Evolutionary conservation across 306 rosid species (phyloP), one percentile per base, ranked within the genome.

Genomic region (Cucurbita maxima): DNA sequence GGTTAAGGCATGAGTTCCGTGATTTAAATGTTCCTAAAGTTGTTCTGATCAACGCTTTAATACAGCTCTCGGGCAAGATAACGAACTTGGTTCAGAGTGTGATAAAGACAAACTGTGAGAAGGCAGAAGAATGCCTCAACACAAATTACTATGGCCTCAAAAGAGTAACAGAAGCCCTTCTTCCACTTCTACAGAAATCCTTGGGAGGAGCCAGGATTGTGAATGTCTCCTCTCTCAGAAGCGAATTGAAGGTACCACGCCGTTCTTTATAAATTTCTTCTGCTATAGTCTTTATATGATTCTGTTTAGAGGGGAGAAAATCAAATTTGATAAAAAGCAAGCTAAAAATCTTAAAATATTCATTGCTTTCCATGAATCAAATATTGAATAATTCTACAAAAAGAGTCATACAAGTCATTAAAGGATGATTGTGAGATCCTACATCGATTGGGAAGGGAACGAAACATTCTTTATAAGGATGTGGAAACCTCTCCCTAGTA

Each of bases 141-240:
- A 84, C 80, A 6, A 87, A 87, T 73, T 87, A 87, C 77, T 83
- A 70, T 67, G 86, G 91, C 12, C 87, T 81, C 41, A 82, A 79
- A 76, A 79, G 80, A 34, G 80, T 87, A 8, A 87, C 88, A 5
- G 87, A 82, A 71, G 84, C 87, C 18, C 88, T 87, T 12, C 84
- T 87, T 54, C 91, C 88, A 22, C 81, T 87, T 56, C 79, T 87
- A 71, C 81, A 81, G 54, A 51, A 79, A 51, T 87, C 91, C 37
- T 47, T 58, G 16, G 37, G 18, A 40, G 88, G 84, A 61, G 90
- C 88, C 48, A 82, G 88, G 71, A 79, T 86, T 22, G 86, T 86
- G 12, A 86, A 86, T 76, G 79, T 86, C 50, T 84, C 86, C 76
- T 86, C 88, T 44, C 83, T 80, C 60, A 81, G 88, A 58, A 75